These are phyloP conservation scores for Calendula officinalis DNA, from an alignment of 129 eudicot species.

Conservation along the genomic window DNA sequence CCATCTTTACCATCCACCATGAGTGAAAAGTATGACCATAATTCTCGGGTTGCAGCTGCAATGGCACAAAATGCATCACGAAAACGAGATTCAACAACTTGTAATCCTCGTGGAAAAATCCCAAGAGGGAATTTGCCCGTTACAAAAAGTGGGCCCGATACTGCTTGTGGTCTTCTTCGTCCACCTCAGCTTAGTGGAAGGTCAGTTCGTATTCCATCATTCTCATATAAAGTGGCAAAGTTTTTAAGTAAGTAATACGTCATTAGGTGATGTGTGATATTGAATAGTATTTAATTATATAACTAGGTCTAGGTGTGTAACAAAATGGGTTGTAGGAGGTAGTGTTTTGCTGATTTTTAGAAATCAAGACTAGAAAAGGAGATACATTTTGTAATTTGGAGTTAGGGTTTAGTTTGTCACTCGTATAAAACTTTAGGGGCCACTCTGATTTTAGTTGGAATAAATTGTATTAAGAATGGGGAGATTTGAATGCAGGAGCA, in stretches of 20 bases:
- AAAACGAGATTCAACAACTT: constrained; percentile 53
- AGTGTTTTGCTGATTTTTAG: too few relatives aligned
- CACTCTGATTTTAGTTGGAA: too few relatives aligned
- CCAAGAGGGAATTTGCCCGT: constrained; percentile 70
- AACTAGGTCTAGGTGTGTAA: too few relatives aligned
- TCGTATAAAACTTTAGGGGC: too few relatives aligned
- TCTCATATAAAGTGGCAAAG: neutral
- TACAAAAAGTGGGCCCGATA: constrained; percentile 54
- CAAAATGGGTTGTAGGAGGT: too few relatives aligned
- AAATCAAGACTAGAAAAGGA: too few relatives aligned
- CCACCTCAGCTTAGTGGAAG: constrained; percentile 98
- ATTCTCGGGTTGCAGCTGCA: constrained; percentile 86
- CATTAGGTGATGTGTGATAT: neutral
- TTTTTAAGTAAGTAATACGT: neutral
- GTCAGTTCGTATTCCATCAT: constrained; percentile 38
- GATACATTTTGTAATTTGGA: too few relatives aligned
- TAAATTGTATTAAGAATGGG: constrained; percentile 6
- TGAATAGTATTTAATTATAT: too few relatives aligned
- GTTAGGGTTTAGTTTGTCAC: too few relatives aligned
- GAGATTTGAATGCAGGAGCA: constrained; percentile 64
- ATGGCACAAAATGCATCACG: constrained; percentile 82
- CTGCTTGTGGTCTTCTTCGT: constrained; percentile 51
- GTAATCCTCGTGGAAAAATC: constrained; percentile 54
- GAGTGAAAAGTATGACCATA: constrained; percentile 55
- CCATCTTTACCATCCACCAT: constrained; percentile 46